Conservation (phyloP, 768 basidiomycete genomes). For the Kwoniella newhampshirensis region DNA sequence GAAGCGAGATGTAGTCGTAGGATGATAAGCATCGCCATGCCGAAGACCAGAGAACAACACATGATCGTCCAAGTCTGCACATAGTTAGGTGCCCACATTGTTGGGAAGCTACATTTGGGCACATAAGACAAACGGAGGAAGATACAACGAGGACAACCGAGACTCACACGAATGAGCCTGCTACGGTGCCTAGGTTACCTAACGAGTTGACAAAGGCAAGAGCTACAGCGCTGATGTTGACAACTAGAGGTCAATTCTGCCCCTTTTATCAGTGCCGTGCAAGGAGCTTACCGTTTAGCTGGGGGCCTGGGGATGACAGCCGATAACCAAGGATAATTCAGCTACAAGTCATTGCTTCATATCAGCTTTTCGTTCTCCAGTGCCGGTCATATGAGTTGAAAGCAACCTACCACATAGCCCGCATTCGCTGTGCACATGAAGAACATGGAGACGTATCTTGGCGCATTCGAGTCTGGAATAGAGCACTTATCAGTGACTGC, state of each 20-base stretch:
- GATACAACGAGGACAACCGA: neutral
- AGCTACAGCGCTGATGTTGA: neutral
- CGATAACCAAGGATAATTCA: neutral
- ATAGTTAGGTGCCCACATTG: neutral
- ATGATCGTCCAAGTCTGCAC: neutral
- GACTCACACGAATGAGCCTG: neutral
- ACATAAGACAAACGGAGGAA: too few relatives aligned
- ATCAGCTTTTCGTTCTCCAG: too few relatives aligned
- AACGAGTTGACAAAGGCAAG: neutral
- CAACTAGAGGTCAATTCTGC: neutral
- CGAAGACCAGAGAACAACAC: neutral
- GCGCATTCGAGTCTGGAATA: too few relatives aligned
- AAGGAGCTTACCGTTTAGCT: neutral
- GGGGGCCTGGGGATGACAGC: neutral
- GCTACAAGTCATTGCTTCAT: too few relatives aligned
- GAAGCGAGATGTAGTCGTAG: too few relatives aligned
- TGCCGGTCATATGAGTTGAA: too few relatives aligned
- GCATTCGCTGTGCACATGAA: neutral
- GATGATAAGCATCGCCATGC: neutral
- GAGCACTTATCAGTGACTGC: neutral
- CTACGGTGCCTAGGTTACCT: neutral
- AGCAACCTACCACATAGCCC: neutral
- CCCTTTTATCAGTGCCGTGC: neutral
- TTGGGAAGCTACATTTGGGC: neutral
- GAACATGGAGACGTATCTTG: slow-evolving; percentile 4